Evolutionary conservation across 768 basidiomycete species (phyloP).

Genomic region (Mycena polygramma): DNA sequence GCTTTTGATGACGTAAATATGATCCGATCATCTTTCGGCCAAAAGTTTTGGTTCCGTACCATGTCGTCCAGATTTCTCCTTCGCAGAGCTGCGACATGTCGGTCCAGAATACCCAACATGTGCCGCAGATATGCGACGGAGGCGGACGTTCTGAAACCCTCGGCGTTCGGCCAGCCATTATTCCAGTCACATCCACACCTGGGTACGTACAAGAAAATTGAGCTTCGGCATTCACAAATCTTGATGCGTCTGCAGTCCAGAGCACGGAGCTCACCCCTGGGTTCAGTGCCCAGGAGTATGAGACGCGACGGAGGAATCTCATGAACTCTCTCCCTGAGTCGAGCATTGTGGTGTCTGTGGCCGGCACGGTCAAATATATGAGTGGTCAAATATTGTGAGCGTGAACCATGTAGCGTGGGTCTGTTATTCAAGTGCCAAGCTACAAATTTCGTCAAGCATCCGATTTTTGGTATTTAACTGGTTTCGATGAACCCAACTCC

Average conservation of each 20-base stretch:
- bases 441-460: conserved; percentile 96
- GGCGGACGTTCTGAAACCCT: conserved; percentile 67
- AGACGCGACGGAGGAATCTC: conserved; percentile 72
- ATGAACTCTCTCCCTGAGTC: conserved; percentile 82
- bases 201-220: conserved; percentile 51
- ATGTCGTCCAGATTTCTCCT: conserved; percentile 18
- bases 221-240: neutral
- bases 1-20: too few relatives aligned
- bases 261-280: conserved; percentile 85
- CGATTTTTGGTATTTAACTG: conserved; percentile 96
- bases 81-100: conserved; percentile 14
- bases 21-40: neutral
- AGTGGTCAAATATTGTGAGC: conserved; percentile 87
- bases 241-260: conserved; percentile 54
- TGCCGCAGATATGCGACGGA: conserved; percentile 29
- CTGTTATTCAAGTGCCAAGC: conserved; percentile 55
- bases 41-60: neutral
- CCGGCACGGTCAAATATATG: conserved; percentile 90
- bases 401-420: neutral
- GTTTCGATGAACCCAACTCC: conserved; percentile 94
- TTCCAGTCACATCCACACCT: conserved; percentile 87
- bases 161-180: conserved; percentile 84
- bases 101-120: conserved; percentile 2
- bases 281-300: conserved; percentile 84
- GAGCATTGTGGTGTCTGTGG: conserved; percentile 80